Percentiles rank a stretch among this genome's conserved stretches.
Conservation (phyloP, 495 filamentous ascomycete species). For the Xylaria flabelliformis region DNA sequence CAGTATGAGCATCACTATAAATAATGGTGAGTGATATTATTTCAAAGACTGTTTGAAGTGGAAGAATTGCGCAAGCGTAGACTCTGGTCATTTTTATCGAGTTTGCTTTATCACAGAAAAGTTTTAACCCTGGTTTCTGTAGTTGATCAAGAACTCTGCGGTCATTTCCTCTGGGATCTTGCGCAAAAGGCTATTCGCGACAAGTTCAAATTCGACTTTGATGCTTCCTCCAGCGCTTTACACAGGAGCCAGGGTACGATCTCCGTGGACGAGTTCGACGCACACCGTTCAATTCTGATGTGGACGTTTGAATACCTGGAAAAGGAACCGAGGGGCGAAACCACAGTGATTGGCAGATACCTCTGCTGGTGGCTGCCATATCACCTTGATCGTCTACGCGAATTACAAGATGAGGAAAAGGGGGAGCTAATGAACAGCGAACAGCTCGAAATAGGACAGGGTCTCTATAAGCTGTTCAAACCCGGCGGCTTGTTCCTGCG, state of each 20-base stretch:
- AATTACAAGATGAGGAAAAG: conserved; percentile 2
- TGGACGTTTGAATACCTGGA: conserved; percentile 21
- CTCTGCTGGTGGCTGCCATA: conserved; percentile 25
- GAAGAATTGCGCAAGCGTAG: not conserved
- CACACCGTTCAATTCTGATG: conserved; percentile 26
- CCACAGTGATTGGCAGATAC: conserved; percentile 14
- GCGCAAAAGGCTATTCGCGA: conserved; percentile 33
- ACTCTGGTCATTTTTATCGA: not conserved
- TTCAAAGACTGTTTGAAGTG: not conserved
- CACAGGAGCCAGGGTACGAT: conserved; percentile 17
- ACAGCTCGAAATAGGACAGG: conserved; percentile 22
- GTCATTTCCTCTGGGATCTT: conserved; percentile 32
- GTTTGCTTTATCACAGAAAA: not conserved
- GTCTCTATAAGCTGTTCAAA: conserved; percentile 14
- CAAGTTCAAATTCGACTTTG: conserved; percentile 31
- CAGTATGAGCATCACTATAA: conserved; percentile 33
- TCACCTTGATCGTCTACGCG: conserved; percentile 19
- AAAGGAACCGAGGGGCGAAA: conserved; percentile 8
- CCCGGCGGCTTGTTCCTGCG: not conserved
- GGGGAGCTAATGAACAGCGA: conserved; percentile 8
- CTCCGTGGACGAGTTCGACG: conserved; percentile 29
- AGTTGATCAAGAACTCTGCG: conserved; percentile 31
- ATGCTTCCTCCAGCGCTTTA: conserved; percentile 19
- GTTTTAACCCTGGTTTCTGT: not conserved
- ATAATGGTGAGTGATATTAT: conserved; percentile 1